These are phyloP conservation scores for Craterostigma plantagineum DNA, from an alignment of 257 asterid genomes.

Conservation along the genomic window DNA sequence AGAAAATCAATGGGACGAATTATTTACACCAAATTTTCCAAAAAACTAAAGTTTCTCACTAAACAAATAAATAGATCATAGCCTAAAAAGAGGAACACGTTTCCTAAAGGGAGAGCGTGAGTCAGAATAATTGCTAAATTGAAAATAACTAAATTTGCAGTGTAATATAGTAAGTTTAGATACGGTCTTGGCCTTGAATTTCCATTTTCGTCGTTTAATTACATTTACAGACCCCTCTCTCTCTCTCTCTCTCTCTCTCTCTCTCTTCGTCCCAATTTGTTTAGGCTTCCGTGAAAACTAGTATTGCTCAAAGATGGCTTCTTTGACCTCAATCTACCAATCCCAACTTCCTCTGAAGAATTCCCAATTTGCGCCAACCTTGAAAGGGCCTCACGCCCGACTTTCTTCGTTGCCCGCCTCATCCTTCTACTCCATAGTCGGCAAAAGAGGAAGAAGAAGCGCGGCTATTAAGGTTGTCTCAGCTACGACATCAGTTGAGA, in stretches of 20 bases:
- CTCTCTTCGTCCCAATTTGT: not conserved
- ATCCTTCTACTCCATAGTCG: conserved; percentile 7
- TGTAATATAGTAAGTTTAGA: too few relatives aligned
- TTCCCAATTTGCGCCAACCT: conserved; percentile 16
- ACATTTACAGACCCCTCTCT: too few relatives aligned
- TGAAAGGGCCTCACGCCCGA: conserved; percentile 14
- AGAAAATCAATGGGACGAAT: too few relatives aligned
- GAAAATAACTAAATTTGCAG: too few relatives aligned
- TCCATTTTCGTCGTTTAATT: not conserved
- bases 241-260: too few relatives aligned
- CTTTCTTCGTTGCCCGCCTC: conserved; percentile 23
- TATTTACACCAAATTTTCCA: too few relatives aligned
- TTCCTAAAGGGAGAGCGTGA: too few relatives aligned
- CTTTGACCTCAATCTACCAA: conserved; percentile 41
- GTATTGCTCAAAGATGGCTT: conserved; percentile 33
- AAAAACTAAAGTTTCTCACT: too few relatives aligned
- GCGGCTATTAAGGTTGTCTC: conserved; percentile 38
- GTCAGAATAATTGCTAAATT: too few relatives aligned
- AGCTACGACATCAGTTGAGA: conserved; percentile 42
- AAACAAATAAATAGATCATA: too few relatives aligned
- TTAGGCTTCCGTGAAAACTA: not conserved
- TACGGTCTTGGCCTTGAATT: too few relatives aligned
- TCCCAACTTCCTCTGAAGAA: conserved; percentile 27
- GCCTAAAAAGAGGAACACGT: too few relatives aligned
- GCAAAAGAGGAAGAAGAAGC: conserved; percentile 11